Conservation (phyloP, 179 eudicot species). For the Drosera spatulata region DNA sequence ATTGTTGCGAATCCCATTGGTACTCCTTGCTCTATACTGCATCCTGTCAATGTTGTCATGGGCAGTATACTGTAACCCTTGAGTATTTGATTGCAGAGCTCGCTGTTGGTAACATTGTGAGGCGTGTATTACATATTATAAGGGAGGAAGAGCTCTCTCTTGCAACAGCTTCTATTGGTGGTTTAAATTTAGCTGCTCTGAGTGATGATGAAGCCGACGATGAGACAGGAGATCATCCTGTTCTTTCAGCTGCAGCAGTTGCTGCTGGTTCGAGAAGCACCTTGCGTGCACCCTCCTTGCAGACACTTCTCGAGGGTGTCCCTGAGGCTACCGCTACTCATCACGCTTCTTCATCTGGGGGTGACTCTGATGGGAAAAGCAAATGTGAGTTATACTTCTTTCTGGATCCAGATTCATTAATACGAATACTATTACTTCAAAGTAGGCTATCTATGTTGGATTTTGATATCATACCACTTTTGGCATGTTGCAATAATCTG, state of each 20-base stretch:
- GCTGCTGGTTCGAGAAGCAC: slow-evolving; percentile 91
- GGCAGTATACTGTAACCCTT: too few species aligned
- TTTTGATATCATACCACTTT: too few species aligned
- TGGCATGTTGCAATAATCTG: too few species aligned
- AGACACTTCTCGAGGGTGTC: slow-evolving; percentile 87
- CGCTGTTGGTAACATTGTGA: slow-evolving; percentile 90
- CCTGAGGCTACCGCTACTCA: slow-evolving; percentile 68
- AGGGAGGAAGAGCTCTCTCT: slow-evolving; percentile 93
- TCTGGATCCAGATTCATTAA: too few species aligned
- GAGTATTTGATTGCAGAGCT: slow-evolving; percentile 52
- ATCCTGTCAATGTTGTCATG: too few species aligned
- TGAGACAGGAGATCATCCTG: slow-evolving; percentile 43
- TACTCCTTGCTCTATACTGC: slow-evolving; percentile 10
- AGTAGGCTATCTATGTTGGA: too few species aligned
- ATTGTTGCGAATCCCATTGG: slow-evolving; percentile 90
- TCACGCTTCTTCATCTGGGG: slow-evolving; percentile 77
- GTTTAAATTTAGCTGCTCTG: slow-evolving; percentile 47
- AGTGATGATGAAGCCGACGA: slow-evolving; percentile 67
- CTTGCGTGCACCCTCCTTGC: slow-evolving; percentile 92
- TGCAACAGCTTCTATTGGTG: slow-evolving; percentile 80
- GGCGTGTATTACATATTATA: slow-evolving; percentile 89
- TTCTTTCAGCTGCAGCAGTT: slow-evolving; percentile 68
- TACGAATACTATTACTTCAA: too few species aligned
- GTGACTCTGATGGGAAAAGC: slow-evolving; percentile 96
- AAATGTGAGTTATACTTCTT: slow-evolving; percentile 41